A percentile compares a stretch with the other conserved stretches of the same genome.
Conservation (phyloP, 2,329 filamentous ascomycete species). For the Colletotrichum sp. region DNA sequence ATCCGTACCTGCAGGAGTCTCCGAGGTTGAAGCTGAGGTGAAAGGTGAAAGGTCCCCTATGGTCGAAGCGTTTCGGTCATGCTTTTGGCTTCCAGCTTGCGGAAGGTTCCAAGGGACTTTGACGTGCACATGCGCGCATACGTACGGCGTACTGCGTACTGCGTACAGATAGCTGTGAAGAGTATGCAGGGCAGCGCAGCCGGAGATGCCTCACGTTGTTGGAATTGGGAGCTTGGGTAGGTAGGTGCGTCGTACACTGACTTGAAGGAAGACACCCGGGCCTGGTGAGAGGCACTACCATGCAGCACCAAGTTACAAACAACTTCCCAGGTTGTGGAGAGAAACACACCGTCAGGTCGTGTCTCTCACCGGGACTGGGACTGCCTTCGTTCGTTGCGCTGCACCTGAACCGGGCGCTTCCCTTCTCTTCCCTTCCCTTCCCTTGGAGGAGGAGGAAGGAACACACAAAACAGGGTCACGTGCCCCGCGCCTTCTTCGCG, state of each 20-base stretch:
- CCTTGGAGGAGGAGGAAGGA: background rate
- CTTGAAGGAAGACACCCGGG: background rate
- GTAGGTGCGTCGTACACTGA: background rate
- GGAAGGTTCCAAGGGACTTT: constrained; percentile 12
- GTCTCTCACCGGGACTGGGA: background rate
- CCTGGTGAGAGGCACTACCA: background rate
- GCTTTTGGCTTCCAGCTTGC: background rate
- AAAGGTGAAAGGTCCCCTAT: constrained; percentile 20
- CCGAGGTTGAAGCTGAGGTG: constrained; percentile 19
- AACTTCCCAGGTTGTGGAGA: background rate
- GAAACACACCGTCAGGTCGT: background rate
- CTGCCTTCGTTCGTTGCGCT: background rate
- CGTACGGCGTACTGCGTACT: background rate
- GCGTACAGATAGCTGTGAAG: background rate
- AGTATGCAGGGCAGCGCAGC: background rate
- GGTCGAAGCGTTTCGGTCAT: constrained; percentile 12
- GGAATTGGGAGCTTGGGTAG: background rate
- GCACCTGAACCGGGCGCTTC: background rate
- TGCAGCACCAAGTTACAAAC: background rate
- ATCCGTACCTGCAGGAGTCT: constrained; percentile 16
- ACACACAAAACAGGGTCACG: background rate
- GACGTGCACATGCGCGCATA: constrained; percentile 2
- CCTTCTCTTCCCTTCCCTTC: background rate
- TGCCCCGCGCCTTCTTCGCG: constrained; percentile 2
- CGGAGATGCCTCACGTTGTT: background rate